A percentile compares a stretch with the other conserved stretches of the same genome.
These are phyloP conservation scores for Talaromyces islandicus DNA, from an alignment of 2,329 filamentous ascomycete species.

Conservation along the genomic window DNA sequence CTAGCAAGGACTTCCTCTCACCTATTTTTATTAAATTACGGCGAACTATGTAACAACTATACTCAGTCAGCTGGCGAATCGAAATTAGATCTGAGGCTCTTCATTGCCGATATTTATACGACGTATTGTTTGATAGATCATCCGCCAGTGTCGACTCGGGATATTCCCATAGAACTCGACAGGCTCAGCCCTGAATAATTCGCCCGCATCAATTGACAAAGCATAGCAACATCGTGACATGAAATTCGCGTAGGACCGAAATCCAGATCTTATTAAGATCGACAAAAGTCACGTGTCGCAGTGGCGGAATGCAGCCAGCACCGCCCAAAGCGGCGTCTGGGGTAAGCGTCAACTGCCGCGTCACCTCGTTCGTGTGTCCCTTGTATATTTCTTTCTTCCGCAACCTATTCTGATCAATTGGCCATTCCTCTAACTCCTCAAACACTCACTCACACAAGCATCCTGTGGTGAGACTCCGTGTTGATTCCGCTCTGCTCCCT, in stretches of 20 bases:
- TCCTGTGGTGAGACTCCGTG: neutral
- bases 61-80: too few relatives aligned
- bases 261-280: neutral
- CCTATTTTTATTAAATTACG: too few relatives aligned
- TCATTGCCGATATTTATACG: too few relatives aligned
- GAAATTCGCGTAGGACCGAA: neutral
- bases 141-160: neutral
- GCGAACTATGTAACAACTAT: too few relatives aligned
- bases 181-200: neutral
- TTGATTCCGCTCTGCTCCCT: neutral
- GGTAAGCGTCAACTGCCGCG: neutral
- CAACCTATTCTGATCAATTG: neutral
- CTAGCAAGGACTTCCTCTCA: too few relatives aligned
- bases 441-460: neutral
- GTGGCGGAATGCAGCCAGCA: neutral
- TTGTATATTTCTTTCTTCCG: neutral
- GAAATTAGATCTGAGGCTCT: too few relatives aligned
- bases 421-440: neutral
- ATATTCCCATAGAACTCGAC: neutral
- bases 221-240: neutral
- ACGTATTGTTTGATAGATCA: too few relatives aligned
- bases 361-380: neutral
- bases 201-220: neutral
- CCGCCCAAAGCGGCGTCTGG: neutral
- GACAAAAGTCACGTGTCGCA: neutral